A percentile compares a stretch with the other conserved stretches of the same genome.
Evolutionary conservation across 768 basidiomycete genomes (phyloP).

Genomic region (Mrakia blollopis): DNA sequence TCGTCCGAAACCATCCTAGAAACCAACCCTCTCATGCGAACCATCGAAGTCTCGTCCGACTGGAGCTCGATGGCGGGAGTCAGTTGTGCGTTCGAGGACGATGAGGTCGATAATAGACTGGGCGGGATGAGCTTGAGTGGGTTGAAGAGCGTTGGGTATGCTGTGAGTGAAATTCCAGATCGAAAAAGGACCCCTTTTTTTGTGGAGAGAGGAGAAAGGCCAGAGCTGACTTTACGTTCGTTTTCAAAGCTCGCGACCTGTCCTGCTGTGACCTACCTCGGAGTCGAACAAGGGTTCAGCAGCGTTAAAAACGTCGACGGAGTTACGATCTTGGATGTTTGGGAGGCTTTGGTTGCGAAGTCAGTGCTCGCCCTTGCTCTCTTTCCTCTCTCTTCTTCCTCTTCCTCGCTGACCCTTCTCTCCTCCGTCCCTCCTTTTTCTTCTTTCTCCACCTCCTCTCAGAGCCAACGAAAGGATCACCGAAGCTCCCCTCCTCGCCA

Average conservation of each 20-base stretch:
- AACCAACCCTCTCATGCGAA: neutral
- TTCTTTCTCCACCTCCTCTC: neutral
- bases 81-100: neutral
- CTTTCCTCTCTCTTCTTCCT: no score
- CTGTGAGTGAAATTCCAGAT: no score
- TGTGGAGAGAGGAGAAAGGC: no score
- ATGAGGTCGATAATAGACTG: neutral
- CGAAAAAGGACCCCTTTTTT: no score
- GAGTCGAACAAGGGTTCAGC: slow-evolving; percentile 6
- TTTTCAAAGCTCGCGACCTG: neutral
- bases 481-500: neutral
- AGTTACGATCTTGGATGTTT: neutral
- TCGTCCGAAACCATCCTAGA: neutral
- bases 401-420: neutral
- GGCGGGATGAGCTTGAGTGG: neutral
- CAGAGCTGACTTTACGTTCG: neutral
- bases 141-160: neutral
- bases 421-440: neutral
- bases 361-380: neutral
- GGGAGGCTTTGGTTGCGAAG: neutral
- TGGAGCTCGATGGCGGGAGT: neutral
- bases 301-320: neutral
- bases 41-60: neutral
- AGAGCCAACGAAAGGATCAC: neutral
- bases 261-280: neutral